Evolutionary conservation across 2,329 filamentous ascomycete species (phyloP).

Genomic region (Delphinella strobiligena): DNA sequence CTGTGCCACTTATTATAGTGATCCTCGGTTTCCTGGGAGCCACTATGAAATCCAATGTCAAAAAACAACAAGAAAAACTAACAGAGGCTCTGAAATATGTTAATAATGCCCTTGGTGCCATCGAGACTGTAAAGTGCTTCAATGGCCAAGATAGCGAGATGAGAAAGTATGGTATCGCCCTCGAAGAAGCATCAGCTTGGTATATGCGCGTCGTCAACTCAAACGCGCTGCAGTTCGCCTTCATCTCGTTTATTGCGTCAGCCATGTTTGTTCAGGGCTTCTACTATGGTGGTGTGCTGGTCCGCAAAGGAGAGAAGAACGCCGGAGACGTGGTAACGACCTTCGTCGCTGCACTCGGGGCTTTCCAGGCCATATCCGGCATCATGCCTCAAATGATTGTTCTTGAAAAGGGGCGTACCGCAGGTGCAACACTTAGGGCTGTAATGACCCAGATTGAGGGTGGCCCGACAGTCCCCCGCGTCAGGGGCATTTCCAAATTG

Average conservation of each 20-base stretch:
- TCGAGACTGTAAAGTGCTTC: slow-evolving; percentile 79
- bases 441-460: slow-evolving; percentile 27
- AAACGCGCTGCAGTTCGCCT: slow-evolving; percentile 60
- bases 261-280: slow-evolving; percentile 80
- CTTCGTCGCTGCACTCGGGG: slow-evolving; percentile 71
- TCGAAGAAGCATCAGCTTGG: slow-evolving; percentile 46
- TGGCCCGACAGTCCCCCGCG: slow-evolving; percentile 9
- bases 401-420: slow-evolving; percentile 66
- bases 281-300: slow-evolving; percentile 68
- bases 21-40: slow-evolving; percentile 49
- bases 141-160: slow-evolving; percentile 63
- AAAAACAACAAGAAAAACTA: slow-evolving; percentile 55
- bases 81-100: slow-evolving; percentile 59
- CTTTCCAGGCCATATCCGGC: slow-evolving; percentile 61
- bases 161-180: slow-evolving; percentile 48
- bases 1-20: slow-evolving; percentile 54
- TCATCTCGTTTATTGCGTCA: slow-evolving; percentile 62
- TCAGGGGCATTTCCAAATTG: slow-evolving; percentile 15
- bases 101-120: slow-evolving; percentile 56
- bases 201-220: slow-evolving; percentile 58
- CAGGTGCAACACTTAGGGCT: slow-evolving; percentile 50
- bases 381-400: slow-evolving; percentile 67
- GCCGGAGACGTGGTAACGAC: slow-evolving; percentile 65
- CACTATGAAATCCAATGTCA: slow-evolving; percentile 53
- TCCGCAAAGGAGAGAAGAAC: slow-evolving; percentile 44